Conservation (phyloP, 805 yeast genomes). For the Myxozyma monticola region DNA sequence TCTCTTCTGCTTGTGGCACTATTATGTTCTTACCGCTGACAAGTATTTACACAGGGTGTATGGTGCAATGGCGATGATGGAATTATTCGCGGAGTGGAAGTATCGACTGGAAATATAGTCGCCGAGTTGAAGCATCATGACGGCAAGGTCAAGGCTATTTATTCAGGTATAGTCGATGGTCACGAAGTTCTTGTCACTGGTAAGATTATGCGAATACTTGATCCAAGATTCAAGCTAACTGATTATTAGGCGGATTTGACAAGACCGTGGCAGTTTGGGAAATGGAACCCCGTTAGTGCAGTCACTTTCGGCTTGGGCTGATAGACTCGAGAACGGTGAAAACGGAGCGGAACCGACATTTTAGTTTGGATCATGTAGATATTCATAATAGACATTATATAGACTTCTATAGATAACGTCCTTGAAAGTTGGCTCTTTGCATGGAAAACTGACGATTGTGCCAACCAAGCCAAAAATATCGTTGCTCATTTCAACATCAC, state of each 20-base stretch:
- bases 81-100: slow-evolving; percentile 56
- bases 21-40: neutral
- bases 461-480: no score
- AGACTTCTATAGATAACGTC: no score
- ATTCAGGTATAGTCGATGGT: slow-evolving; percentile 36
- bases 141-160: slow-evolving; percentile 53
- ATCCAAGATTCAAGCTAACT: neutral
- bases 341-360: no score
- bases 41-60: slow-evolving; percentile 46
- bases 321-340: no score
- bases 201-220: slow-evolving; percentile 1
- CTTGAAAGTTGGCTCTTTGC: no score
- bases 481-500: slow-evolving; percentile 5
- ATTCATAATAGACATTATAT: no score
- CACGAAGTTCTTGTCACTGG: slow-evolving; percentile 49
- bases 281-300: slow-evolving; percentile 4
- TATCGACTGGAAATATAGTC: slow-evolving; percentile 43
- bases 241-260: slow-evolving; percentile 52
- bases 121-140: slow-evolving; percentile 42
- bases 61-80: slow-evolving; percentile 78
- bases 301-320: no score
- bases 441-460: no score
- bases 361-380: no score
- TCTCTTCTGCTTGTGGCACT: neutral
- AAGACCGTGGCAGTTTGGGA: slow-evolving; percentile 42